These are phyloP conservation scores for Monosporascus ibericus DNA, from an alignment of 2,329 filamentous ascomycete genomes.

Conservation along the genomic window DNA sequence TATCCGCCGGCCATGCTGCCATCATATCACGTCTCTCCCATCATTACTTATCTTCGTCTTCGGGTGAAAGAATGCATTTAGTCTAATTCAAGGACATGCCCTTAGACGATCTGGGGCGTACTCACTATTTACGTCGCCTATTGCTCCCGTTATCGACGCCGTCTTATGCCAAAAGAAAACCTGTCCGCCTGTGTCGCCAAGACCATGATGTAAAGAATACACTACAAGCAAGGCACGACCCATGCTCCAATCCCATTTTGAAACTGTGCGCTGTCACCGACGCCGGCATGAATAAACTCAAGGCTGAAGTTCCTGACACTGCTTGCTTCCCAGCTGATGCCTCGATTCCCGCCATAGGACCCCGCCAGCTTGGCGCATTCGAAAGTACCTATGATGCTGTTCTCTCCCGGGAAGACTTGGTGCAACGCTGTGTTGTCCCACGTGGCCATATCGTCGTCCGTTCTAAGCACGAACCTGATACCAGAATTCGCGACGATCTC, in stretches of 20 bases:
- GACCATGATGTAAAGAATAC: neutral
- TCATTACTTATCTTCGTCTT: neutral
- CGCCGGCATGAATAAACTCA: slow-evolving; percentile 24
- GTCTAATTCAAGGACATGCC: neutral
- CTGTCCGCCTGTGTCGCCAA: neutral
- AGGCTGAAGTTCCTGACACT: slow-evolving; percentile 22
- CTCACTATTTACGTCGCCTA: too few species aligned
- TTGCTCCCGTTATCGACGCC: neutral
- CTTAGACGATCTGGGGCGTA: neutral
- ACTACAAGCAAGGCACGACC: slow-evolving; percentile 21
- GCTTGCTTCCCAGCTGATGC: slow-evolving; percentile 21
- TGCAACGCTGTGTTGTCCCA: slow-evolving; percentile 23
- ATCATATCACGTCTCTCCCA: neutral
- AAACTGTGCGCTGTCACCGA: slow-evolving; percentile 20
- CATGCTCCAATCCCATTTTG: slow-evolving; percentile 24
- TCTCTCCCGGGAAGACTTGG: slow-evolving; percentile 23
- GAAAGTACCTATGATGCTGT: slow-evolving; percentile 21
- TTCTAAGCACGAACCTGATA: slow-evolving; percentile 19
- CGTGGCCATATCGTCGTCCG: slow-evolving; percentile 10
- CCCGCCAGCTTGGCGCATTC: slow-evolving; percentile 14
- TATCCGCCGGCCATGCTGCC: neutral
- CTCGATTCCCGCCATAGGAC: slow-evolving; percentile 6
- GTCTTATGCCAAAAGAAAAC: neutral
- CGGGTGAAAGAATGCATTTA: neutral
- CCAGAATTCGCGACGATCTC: slow-evolving; percentile 21